Base-by-base conservation (phyloP, 371 early-diverging fungal genomes). In the Mortierella sp. region DNA sequence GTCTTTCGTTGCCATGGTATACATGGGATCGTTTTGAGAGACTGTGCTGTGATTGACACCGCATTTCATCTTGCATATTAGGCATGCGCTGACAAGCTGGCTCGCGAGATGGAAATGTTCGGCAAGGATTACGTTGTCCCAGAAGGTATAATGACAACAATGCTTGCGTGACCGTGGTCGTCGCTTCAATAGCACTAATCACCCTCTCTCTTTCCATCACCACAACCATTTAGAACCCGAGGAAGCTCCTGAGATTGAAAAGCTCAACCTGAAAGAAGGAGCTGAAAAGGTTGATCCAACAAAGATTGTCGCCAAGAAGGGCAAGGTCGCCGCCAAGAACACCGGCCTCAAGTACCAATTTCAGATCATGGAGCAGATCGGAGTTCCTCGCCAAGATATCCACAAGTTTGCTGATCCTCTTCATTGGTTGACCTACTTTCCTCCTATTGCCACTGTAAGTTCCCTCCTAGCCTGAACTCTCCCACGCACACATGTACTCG, bases 51-150 rank as follows among this genome's bases (percentile, higher is more conserved):
- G 5, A 44, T 5, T 19, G 19, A 21, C 13, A 3, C 2, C 34
- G 24, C 44, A 21, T 41, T 29, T 24, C 39, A 40, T 10, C 49
- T 45, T 22, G n/a, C n/a, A n/a, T n/a, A n/a, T 16, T 82, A 91
- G 92, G 98, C 99, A 21, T 95, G 97, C 67, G 99, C 99, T 37
- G 98, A 99, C 82, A 99, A 99, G 86, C 85, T 99, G 61, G 86
- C 86, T 52, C 92, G 94, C 44, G 99, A 99, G 85, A 86, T 99
- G 41, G 92, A 90, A 67, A 84, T 92, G 86, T 98, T 96, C 85
- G 99, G 99, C 54, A 83, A 86, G 63, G 82, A 94, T 62, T 97
- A 94, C 83, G 87, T 87, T 54, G 64, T 86, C 37, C 91, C 84
- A 24, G 70, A 80, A 39, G 69, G 73, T 73, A 73, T n/a, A n/a